These are phyloP conservation scores for Leccinellum rugosiceps DNA, from an alignment of 768 basidiomycete species.

Conservation along the genomic window DNA sequence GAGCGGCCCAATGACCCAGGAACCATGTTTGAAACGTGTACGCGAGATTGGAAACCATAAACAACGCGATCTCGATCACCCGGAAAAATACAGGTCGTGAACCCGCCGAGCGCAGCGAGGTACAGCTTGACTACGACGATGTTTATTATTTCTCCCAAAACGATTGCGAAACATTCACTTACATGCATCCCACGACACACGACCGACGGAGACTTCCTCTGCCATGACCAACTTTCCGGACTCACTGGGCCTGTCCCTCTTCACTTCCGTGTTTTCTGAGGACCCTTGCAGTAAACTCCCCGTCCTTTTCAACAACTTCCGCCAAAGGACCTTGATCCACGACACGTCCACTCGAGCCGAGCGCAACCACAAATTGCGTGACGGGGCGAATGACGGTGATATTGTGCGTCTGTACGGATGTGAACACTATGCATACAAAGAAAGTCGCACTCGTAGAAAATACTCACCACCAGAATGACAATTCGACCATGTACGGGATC, in stretches of 20 bases:
- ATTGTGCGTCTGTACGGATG: background rate
- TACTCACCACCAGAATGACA: slow-evolving; percentile 3
- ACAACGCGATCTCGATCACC: background rate
- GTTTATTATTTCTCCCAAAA: background rate
- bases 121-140: background rate
- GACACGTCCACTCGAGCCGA: background rate
- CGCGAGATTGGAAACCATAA: background rate
- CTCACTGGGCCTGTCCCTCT: background rate
- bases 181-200: slow-evolving; percentile 2
- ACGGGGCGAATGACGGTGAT: background rate
- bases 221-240: background rate
- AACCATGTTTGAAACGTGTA: background rate
- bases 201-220: background rate
- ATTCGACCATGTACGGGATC: background rate
- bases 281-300: background rate
- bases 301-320: background rate
- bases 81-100: background rate
- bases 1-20: slow-evolving; percentile 3
- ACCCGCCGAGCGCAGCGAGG: background rate
- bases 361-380: background rate
- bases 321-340: background rate
- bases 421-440: background rate
- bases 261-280: background rate
- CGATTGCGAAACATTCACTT: background rate
- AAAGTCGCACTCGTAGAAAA: background rate